Evolutionary conservation across 225 moss, liverwort and hornwort species (phyloP).

Genomic region (Takakia lepidozioides): DNA sequence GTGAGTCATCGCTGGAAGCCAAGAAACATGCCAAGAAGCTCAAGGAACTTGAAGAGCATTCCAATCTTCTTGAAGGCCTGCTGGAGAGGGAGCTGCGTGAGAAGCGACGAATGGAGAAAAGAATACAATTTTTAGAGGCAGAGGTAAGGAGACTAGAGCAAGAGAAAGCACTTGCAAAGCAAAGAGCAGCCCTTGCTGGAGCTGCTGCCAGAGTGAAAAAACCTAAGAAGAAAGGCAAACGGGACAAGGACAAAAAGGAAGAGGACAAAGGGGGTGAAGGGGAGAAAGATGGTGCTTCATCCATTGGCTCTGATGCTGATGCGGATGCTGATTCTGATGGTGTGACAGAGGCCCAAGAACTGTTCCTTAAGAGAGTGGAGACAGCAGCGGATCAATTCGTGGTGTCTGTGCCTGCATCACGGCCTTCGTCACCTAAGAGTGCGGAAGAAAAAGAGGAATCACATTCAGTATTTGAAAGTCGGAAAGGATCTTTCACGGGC

Average conservation of each 20-base stretch:
- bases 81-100: conserved; percentile 6
- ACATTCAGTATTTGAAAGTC: neutral
- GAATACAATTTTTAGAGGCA: neutral
- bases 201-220: too few relatives aligned
- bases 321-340: too few relatives aligned
- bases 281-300: too few relatives aligned
- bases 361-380: too few relatives aligned
- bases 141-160: conserved; percentile 1
- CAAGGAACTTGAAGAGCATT: conserved; percentile 10
- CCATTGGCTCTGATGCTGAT: too few relatives aligned
- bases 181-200: too few relatives aligned
- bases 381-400: neutral
- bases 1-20: conserved; percentile 6
- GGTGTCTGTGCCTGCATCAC: neutral
- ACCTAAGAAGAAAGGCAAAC: too few relatives aligned
- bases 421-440: conserved; percentile 1
- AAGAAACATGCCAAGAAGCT: conserved; percentile 4
- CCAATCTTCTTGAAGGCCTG: conserved; percentile 1
- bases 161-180: neutral
- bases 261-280: too few relatives aligned
- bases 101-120: conserved; percentile 7
- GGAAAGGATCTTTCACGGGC: neutral
- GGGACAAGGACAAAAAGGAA: too few relatives aligned
- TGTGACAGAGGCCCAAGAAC: too few relatives aligned
- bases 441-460: too few relatives aligned